Evolutionary conservation across 2,329 filamentous ascomycete genomes (phyloP), one percentile per base, ranked within the genome.

Genomic region (Botrytis squamosa): DNA sequence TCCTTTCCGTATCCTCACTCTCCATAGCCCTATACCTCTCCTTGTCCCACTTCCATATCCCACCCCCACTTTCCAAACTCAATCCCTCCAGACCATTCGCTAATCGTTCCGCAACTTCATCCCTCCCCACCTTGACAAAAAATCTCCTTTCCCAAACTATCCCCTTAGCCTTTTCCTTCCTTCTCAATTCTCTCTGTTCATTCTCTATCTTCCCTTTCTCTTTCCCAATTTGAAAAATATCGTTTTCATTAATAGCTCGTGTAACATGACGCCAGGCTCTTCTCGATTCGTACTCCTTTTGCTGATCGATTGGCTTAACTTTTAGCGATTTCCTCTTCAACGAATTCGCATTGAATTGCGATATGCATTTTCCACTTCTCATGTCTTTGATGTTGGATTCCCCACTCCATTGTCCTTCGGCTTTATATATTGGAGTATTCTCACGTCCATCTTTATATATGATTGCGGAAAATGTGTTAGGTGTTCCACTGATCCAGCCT

Each of bases 401-500:
- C 78, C 93, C 93, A 74, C 90, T 96, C 96, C 96, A 98, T 82
- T 96, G 93, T 38, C 96, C 96, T 42, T 94, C 91, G 52, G 91
- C 87, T n/a, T 90, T 93, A 86, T 95, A 98, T 70, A 91, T 85
- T 75, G 90, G 88, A 70, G 92, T 90, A 82, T 91, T 91, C 82
- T 90, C 46, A n/a, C 38, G 57, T 38, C 93, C 84, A 84, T 93
- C 89, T 46, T 85, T 86, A 84, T 91, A 94, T 67, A 98, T 83
- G n/a, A 85, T 86, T 18, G 94, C 95, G 22, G 86, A 88, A 81
- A 98, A 93, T 68, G 88, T 92, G 85, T 98, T 98, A 85, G 97
- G 97, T 86, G 96, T 97, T 78, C 95, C 96, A 62, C 92, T 93
- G 8, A 99, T 83, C 95, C 95, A 99, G 70, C 95, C 95, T 82